A percentile compares a stretch with the other conserved stretches of the same genome.
These are phyloP conservation scores for Gossypium schwendimanii DNA, from an alignment of 441 rosid species.

Conservation along the genomic window DNA sequence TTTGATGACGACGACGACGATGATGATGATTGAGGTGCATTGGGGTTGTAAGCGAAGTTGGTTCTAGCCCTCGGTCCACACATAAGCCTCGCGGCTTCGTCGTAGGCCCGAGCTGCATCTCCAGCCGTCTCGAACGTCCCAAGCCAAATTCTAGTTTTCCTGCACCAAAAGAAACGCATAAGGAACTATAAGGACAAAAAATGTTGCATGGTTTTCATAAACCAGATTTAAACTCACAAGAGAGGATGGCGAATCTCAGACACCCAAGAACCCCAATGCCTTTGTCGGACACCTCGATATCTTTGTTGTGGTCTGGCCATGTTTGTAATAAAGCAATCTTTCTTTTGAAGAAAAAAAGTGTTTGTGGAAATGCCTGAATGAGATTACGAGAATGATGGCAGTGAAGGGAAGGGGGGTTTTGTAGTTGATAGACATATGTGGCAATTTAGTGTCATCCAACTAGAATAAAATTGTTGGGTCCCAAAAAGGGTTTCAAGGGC, in stretches of 20 bases:
- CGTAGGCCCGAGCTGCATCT: constrained; percentile 90
- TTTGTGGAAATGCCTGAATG: constrained; percentile 11
- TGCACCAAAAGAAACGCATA: constrained; percentile 18
- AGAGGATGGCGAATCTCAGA: constrained; percentile 97
- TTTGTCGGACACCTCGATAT: constrained; percentile 88
- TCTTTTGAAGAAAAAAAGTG: constrained; percentile 7
- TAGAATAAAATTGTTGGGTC: constrained; percentile 35
- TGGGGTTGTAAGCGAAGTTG: constrained; percentile 82
- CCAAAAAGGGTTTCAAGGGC: constrained; percentile 26
- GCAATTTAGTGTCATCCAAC: constrained; percentile 60
- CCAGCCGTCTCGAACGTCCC: constrained; percentile 97
- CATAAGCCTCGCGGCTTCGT: constrained; percentile 95
- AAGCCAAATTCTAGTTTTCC: constrained; percentile 95
- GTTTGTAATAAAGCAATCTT: constrained; percentile 11
- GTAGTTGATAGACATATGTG: constrained; percentile 32
- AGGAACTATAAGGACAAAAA: neutral
- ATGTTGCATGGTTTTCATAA: neutral
- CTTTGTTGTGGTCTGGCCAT: constrained; percentile 93
- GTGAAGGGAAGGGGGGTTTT: constrained; percentile 31
- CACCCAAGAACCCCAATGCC: constrained; percentile 99
- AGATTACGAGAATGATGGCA: constrained; percentile 5
- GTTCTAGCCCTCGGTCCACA: constrained; percentile 88
- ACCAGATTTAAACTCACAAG: constrained; percentile 36
- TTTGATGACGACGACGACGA: constrained; percentile 72
- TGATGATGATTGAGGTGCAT: constrained; percentile 52